phyloP scores from a whole-genome alignment of 768 basidiomycete species.

The Leccinellum albellum region DNA sequence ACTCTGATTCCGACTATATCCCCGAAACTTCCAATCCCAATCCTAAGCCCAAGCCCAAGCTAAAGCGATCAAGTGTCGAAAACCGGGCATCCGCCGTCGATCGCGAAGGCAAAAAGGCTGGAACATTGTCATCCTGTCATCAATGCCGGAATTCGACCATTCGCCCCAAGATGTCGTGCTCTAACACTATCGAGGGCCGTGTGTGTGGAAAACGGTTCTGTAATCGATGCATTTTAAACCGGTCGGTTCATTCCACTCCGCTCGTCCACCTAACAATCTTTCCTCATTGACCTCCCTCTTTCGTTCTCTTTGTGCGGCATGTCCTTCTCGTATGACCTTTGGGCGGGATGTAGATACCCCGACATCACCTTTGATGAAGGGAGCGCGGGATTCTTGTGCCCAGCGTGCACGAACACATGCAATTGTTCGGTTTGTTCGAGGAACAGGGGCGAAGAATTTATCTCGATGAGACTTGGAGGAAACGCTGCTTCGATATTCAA shows the following conservation, averaged over 20 bases:
- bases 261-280: neutral
- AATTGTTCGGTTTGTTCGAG: constrained; percentile 46
- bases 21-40: constrained; percentile 10
- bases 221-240: constrained; percentile 30
- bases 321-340: neutral
- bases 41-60: constrained; percentile 3
- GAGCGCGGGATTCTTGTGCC: constrained; percentile 38
- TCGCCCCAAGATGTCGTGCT: constrained; percentile 37
- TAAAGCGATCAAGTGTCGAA: neutral
- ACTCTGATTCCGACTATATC: constrained; percentile 13
- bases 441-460: constrained; percentile 45
- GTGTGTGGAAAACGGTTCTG: constrained; percentile 35
- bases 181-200: constrained; percentile 12
- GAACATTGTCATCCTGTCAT: constrained; percentile 30
- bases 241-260: constrained; percentile 22
- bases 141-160: constrained; percentile 31
- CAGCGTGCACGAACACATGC: constrained; percentile 42
- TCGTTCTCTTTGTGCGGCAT: neutral
- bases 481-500: constrained; percentile 21
- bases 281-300: neutral
- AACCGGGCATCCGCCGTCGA: neutral
- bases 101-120: neutral
- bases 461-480: constrained; percentile 30
- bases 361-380: constrained; percentile 34
- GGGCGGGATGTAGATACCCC: constrained; percentile 33